Conservation (phyloP, 345 rosid genomes). For the Kernera saxatilis region DNA sequence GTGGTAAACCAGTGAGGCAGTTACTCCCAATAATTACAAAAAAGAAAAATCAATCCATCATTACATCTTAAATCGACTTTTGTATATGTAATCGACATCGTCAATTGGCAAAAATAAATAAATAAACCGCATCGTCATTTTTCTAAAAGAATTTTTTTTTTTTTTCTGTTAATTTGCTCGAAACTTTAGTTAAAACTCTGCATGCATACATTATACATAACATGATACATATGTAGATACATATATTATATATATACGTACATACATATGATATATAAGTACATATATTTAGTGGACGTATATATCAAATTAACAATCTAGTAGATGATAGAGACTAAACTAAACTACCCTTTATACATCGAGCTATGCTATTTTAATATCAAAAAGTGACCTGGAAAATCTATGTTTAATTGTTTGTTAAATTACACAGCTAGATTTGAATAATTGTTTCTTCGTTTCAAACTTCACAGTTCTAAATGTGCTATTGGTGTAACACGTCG, state of each 20-base stretch:
- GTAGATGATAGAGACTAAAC: background rate
- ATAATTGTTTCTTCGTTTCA: too few species aligned
- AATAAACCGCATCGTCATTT: background rate
- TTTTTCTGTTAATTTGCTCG: too few species aligned
- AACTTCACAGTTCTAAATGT: too few species aligned
- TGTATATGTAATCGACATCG: background rate
- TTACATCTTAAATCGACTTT: background rate
- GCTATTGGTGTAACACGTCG: background rate
- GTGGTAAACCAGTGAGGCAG: background rate
- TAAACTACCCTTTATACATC: background rate
- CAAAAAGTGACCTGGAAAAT: too few species aligned
- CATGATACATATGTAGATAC: background rate
- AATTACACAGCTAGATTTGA: too few species aligned
- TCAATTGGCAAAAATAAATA: background rate
- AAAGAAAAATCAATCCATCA: background rate
- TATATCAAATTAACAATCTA: background rate
- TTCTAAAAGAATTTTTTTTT: too few species aligned
- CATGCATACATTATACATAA: background rate
- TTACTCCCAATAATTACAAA: background rate
- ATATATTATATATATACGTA: background rate
- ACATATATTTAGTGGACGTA: background rate
- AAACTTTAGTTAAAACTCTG: background rate
- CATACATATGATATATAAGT: background rate
- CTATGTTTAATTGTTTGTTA: background rate
- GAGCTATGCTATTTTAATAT: background rate